Evolutionary conservation across 2,329 filamentous ascomycete genomes (phyloP), one percentile per base, ranked within the genome.

Genomic region (Alternaria sp.): DNA sequence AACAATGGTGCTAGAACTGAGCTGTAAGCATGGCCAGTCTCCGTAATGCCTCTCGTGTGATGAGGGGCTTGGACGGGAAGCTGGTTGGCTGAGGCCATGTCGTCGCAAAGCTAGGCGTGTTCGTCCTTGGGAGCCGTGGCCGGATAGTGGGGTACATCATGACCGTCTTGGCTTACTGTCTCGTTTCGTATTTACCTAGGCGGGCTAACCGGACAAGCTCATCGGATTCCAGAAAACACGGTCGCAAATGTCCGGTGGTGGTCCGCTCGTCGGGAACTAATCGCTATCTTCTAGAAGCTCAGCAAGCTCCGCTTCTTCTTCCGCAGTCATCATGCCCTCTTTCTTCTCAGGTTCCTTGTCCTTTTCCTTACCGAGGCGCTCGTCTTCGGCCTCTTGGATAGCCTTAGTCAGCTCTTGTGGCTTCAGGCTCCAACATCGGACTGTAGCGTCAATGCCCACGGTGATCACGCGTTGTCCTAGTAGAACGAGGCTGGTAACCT

Each of bases 221-320:
- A 60, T 65, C 57, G 60, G 41, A 61, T 55, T 57, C 62, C 62
- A 70, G 66, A 57, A 56, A 52, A 48, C 57, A 55, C 66, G 63
- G 63, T 49, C 60, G 59, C 47, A 61, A 49, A 63, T 56, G 62
- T 61, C 63, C 65, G 60, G 65, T 61, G 59, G 63, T 54, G 48
- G 47, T 63, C 65, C 61, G 65, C 63, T 67, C 63, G 67, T 65
- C 63, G 51, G 46, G 58, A 59, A 61, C 68, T 72, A 76, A 43
- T 92, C 89, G 68, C 87, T 84, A 63, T 92, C 89, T 57, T 89
- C 92, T 92, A 99, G 92, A 75, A 99, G 80, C 65, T 94, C 95
- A 14, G 93, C 94, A 65, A 99, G 83, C 78, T 98, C 95, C 5
- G 91, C 90, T 78, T 98, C 94, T 77, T 99, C 95, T 69, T 98